Base-by-base conservation (phyloP, 192 early-diverging fungal genomes). In the Oehlia diaphana region DNA sequence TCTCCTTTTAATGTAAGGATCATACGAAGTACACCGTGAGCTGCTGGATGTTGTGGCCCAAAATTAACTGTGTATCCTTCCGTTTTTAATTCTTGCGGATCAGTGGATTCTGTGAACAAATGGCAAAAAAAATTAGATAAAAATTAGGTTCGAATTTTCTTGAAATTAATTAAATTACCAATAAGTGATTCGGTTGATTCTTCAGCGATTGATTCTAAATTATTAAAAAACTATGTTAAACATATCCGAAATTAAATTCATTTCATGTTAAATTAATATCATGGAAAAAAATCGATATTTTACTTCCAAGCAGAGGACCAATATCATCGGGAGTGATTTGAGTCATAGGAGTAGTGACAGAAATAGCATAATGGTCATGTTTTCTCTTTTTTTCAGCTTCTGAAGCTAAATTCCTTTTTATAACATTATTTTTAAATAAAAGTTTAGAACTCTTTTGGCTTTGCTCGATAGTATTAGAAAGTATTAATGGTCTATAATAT, bases 1-100 rank as follows among this genome's bases (percentile, higher is more conserved):
- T 98, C 96, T 49, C 96, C 98, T 75, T 93, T 89, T 72, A 99
- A 87, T 84, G 98, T 97, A 78, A 98, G 82, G 85, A 99, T 96
- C 84, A 99, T 82, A 75, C 96, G 93, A 83, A 96, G 85, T 79
- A 98, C 95, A 53, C 94, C 95, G 93, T 99, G 98, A 62, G 98
- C 98, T 37, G 98, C 98, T 26, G 98, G 98, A 88, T 99, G 98
- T 88, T 99, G 98, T 31, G 98, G 98, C 50, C 98, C 98, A 88
- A 99, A 99, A 89, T 99, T 99, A 87, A 99, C 90, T 53, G 98
- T 99, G 88, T 94, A 99, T 63, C 76, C 81, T 79, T 21, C 78
- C 75, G 44, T 47, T 66, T 14, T 35, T 67, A 26, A 23, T 68
- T 77, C 76, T 16, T 47, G 44, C 21, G 76, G 63, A 19, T 64